Percentiles rank a stretch among this genome's conserved stretches.
phyloP scores from a whole-genome alignment of 352 stramenopile species.

The Paralagenidium karlingii region DNA sequence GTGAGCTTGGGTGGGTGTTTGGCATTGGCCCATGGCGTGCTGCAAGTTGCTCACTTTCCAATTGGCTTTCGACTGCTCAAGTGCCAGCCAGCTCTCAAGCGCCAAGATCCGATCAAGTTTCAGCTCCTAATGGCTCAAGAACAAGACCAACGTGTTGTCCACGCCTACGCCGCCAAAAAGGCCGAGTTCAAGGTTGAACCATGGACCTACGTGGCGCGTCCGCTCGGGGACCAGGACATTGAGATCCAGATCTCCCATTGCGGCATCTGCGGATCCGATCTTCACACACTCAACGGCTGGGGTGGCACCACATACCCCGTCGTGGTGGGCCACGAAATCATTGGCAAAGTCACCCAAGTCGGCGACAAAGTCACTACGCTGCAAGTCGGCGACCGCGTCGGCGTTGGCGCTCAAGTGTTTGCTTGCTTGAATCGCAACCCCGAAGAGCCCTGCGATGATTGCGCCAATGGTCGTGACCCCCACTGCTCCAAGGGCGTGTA shows the following conservation, averaged over 20 bases:
- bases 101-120: too few relatives aligned
- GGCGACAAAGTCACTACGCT: constrained; percentile 37
- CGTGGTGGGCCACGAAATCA: constrained; percentile 40
- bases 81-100: too few relatives aligned
- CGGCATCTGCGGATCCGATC: constrained; percentile 41
- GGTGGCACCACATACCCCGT: constrained; percentile 22
- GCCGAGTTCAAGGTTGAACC: constrained; percentile 14
- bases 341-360: constrained; percentile 22
- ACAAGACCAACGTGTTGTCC: too few relatives aligned
- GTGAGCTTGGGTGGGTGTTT: too few relatives aligned
- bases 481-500: constrained; percentile 28
- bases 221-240: constrained; percentile 28
- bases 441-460: constrained; percentile 32
- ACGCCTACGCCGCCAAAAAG: constrained; percentile 24
- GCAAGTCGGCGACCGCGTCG: constrained; percentile 57
- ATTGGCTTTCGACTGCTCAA: too few relatives aligned
- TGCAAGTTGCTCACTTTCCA: too few relatives aligned
- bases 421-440: constrained; percentile 45
- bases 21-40: too few relatives aligned
- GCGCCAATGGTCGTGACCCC: constrained; percentile 33
- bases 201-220: constrained; percentile 27
- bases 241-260: constrained; percentile 53
- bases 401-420: constrained; percentile 66
- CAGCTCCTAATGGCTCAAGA: too few relatives aligned
- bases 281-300: constrained; percentile 41